These are phyloP conservation scores for Coriolopsis trogii DNA, from an alignment of 1,284 basidiomycete species.

Conservation along the genomic window DNA sequence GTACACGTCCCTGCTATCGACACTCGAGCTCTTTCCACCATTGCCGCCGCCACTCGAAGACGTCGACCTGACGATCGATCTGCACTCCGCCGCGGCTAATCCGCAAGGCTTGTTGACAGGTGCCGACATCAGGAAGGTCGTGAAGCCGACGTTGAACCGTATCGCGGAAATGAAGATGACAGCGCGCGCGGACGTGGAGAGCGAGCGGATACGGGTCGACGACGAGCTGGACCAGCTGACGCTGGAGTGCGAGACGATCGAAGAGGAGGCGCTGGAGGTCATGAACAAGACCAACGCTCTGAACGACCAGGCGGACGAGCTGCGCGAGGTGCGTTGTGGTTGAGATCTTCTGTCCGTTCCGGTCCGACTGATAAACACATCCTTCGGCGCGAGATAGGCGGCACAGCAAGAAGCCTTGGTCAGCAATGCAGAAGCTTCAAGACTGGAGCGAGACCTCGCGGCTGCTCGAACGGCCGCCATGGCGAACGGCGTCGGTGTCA, in stretches of 20 bases:
- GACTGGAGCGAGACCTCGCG: constrained; percentile 68
- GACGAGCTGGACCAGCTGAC: constrained; percentile 79
- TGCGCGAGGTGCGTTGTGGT: constrained; percentile 64
- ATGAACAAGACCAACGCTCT: constrained; percentile 69
- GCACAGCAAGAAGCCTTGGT: constrained; percentile 70
- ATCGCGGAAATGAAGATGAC: constrained; percentile 71
- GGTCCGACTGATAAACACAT: background rate
- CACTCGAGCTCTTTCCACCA: constrained; percentile 75
- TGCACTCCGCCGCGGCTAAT: constrained; percentile 74
- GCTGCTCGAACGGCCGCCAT: constrained; percentile 75
- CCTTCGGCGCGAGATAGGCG: constrained; percentile 46
- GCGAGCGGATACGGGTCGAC: constrained; percentile 74
- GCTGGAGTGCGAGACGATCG: constrained; percentile 75
- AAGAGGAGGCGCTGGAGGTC: constrained; percentile 68
- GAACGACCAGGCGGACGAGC: constrained; percentile 77
- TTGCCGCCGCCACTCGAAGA: constrained; percentile 68
- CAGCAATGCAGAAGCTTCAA: constrained; percentile 60
- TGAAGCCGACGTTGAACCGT: constrained; percentile 72
- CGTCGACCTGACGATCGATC: constrained; percentile 71
- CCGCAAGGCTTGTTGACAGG: constrained; percentile 66
- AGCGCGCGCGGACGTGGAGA: constrained; percentile 70
- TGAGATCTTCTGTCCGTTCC: background rate
- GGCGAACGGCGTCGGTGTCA: constrained; percentile 75
- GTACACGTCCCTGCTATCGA: constrained; percentile 72
- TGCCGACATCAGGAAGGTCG: constrained; percentile 62